Conservation (phyloP, 371 early-diverging fungal genomes). For the Nematocida sp. region DNA sequence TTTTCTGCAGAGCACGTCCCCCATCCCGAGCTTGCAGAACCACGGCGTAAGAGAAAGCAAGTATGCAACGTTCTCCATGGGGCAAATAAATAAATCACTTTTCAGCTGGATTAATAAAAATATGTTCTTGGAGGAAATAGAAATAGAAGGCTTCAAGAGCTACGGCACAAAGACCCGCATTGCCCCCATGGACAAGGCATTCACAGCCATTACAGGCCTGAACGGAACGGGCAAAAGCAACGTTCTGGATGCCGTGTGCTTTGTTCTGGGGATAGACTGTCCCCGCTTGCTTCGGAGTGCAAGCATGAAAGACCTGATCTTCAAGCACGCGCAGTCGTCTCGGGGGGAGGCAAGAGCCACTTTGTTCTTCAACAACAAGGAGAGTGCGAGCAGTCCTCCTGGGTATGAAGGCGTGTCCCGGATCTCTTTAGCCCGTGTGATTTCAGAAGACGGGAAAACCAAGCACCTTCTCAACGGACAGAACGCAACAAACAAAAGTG, state of each 20-base stretch:
- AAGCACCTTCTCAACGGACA: slow-evolving; percentile 77
- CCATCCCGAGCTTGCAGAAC: not conserved
- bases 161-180: slow-evolving; percentile 56
- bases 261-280: slow-evolving; percentile 73
- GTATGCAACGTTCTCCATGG: not conserved
- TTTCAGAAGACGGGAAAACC: slow-evolving; percentile 45
- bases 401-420: slow-evolving; percentile 24
- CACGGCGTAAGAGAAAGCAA: not conserved
- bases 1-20: not conserved
- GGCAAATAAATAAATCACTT: too few relatives aligned
- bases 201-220: slow-evolving; percentile 96
- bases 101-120: not conserved
- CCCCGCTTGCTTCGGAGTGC: slow-evolving; percentile 75
- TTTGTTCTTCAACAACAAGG: slow-evolving; percentile 33
- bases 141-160: slow-evolving; percentile 64
- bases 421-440: slow-evolving; percentile 37
- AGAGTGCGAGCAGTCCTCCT: slow-evolving; percentile 4
- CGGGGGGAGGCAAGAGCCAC: slow-evolving; percentile 35
- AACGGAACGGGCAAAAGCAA: slow-evolving; percentile 99
- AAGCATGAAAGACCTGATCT: slow-evolving; percentile 84
- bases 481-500: slow-evolving; percentile 75
- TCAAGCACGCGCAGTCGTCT: slow-evolving; percentile 76
- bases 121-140: slow-evolving; percentile 61
- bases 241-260: slow-evolving; percentile 95
- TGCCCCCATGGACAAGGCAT: slow-evolving; percentile 63